Conservation (phyloP, 2,329 filamentous ascomycete species). For the Sporothrix sp. region DNA sequence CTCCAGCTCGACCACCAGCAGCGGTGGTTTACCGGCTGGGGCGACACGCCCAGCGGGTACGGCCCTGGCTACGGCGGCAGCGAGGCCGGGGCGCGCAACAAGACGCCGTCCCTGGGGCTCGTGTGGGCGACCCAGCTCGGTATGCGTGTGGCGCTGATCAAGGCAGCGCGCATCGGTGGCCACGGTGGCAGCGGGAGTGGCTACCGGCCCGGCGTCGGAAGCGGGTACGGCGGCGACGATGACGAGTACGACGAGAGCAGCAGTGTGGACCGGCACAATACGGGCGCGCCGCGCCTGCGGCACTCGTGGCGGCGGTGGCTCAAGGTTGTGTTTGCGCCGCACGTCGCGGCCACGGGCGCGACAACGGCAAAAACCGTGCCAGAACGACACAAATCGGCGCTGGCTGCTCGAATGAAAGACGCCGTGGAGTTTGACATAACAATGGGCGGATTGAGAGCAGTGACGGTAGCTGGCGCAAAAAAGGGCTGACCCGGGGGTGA, state of each 20-base stretch:
- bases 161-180: slow-evolving; percentile 41
- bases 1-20: slow-evolving; percentile 82
- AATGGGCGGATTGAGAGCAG: slow-evolving; percentile 46
- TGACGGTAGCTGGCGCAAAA: background rate
- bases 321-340: slow-evolving; percentile 83
- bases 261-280: slow-evolving; percentile 31
- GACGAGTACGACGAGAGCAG: slow-evolving; percentile 21
- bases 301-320: slow-evolving; percentile 59
- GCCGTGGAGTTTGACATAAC: slow-evolving; percentile 68
- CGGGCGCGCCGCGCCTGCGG: slow-evolving; percentile 17
- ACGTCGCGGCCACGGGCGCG: slow-evolving; percentile 47
- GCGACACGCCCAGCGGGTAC: slow-evolving; percentile 51
- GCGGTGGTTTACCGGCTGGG: slow-evolving; percentile 93
- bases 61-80: slow-evolving; percentile 24
- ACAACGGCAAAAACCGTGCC: slow-evolving; percentile 23
- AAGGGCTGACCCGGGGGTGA: background rate
- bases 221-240: background rate
- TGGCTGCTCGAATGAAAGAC: slow-evolving; percentile 22
- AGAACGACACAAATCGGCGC: background rate
- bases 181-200: slow-evolving; percentile 27
- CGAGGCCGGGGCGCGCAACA: slow-evolving; percentile 49
- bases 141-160: slow-evolving; percentile 70
- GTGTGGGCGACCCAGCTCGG: slow-evolving; percentile 88
- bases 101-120: slow-evolving; percentile 78
- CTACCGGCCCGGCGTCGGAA: slow-evolving; percentile 28